Conservation (phyloP, 352 stramenopile species). For the Phytophthora citricola region DNA sequence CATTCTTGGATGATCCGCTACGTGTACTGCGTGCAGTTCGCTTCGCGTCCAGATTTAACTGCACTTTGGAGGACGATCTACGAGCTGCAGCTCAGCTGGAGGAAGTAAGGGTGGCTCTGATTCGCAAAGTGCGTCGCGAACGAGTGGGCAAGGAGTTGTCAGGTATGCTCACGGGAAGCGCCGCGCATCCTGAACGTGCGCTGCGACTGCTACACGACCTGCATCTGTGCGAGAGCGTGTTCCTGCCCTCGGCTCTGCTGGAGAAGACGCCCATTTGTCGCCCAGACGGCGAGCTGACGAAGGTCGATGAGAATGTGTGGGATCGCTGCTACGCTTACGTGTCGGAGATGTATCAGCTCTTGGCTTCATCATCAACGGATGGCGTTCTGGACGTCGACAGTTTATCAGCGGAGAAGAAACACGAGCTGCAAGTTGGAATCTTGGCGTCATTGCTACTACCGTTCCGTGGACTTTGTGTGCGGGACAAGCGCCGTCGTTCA, state of each 20-base stretch:
- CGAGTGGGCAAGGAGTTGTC: slow-evolving; percentile 82
- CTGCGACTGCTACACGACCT: slow-evolving; percentile 65
- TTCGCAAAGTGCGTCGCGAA: slow-evolving; percentile 81
- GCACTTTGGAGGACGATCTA: slow-evolving; percentile 89
- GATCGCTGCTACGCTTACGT: slow-evolving; percentile 50
- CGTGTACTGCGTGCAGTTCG: slow-evolving; percentile 95
- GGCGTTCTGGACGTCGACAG: slow-evolving; percentile 39
- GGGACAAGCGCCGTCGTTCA: slow-evolving; percentile 59
- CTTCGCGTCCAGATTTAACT: slow-evolving; percentile 96
- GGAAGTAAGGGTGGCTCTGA: slow-evolving; percentile 64
- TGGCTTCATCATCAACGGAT: slow-evolving; percentile 15
- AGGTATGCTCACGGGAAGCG: slow-evolving; percentile 69
- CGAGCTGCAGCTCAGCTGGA: slow-evolving; percentile 64
- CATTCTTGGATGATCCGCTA: slow-evolving; percentile 97
- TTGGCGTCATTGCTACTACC: slow-evolving; percentile 68
- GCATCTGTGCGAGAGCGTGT: slow-evolving; percentile 56
- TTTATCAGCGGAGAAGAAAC: slow-evolving; percentile 47
- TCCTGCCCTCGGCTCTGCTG: slow-evolving; percentile 49
- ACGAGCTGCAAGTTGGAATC: slow-evolving; percentile 57
- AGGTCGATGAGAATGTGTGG: slow-evolving; percentile 40
- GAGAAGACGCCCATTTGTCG: slow-evolving; percentile 43
- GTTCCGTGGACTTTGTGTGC: slow-evolving; percentile 52
- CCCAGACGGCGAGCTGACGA: slow-evolving; percentile 25
- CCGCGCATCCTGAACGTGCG: slow-evolving; percentile 68
- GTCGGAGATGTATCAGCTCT: slow-evolving; percentile 48